These are phyloP conservation scores for Linum lewisii DNA, from an alignment of 345 rosid species.

Conservation along the genomic window DNA sequence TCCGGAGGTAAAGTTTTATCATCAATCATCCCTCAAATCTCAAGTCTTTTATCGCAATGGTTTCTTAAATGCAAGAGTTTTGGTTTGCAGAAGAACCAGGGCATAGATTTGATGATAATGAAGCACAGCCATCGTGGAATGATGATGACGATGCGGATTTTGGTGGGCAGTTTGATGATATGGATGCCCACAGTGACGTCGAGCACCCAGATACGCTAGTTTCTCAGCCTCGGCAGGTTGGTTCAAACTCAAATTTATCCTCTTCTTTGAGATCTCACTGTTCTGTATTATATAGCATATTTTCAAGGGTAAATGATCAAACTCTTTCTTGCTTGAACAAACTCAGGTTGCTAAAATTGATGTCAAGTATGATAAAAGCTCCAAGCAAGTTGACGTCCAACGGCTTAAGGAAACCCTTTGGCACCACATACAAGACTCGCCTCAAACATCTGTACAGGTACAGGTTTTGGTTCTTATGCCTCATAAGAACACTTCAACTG, in stretches of 20 bases:
- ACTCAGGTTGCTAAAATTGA: slow-evolving; percentile 72
- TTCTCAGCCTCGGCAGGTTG: slow-evolving; percentile 92
- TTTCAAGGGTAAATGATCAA: slow-evolving; percentile 7
- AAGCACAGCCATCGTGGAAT: slow-evolving; percentile 50
- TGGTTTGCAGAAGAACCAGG: slow-evolving; percentile 40
- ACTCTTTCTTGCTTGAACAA: slow-evolving; percentile 6
- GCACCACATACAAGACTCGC: slow-evolving; percentile 53
- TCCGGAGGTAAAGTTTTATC: slow-evolving; percentile 40
- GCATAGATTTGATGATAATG: slow-evolving; percentile 40
- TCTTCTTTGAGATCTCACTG: slow-evolving; percentile 1
- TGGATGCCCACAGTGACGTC: slow-evolving; percentile 46
- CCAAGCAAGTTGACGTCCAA: slow-evolving; percentile 94
- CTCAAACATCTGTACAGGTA: slow-evolving; percentile 41
- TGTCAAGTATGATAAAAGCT: slow-evolving; percentile 73
- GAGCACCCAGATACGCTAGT: slow-evolving; percentile 50
- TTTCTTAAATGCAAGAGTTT: background rate
- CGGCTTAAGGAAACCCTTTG: slow-evolving; percentile 74
- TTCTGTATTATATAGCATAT: no score
- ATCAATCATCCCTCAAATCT: background rate
- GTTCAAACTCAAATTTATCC: background rate
- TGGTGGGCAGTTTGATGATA: slow-evolving; percentile 51
- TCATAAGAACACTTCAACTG: no score
- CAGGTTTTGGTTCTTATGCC: background rate
- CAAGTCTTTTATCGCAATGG: background rate
- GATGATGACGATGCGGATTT: slow-evolving; percentile 27